Evolutionary conservation across 2,329 filamentous ascomycete genomes (phyloP).

Genomic region (Fusarium vanettenii): DNA sequence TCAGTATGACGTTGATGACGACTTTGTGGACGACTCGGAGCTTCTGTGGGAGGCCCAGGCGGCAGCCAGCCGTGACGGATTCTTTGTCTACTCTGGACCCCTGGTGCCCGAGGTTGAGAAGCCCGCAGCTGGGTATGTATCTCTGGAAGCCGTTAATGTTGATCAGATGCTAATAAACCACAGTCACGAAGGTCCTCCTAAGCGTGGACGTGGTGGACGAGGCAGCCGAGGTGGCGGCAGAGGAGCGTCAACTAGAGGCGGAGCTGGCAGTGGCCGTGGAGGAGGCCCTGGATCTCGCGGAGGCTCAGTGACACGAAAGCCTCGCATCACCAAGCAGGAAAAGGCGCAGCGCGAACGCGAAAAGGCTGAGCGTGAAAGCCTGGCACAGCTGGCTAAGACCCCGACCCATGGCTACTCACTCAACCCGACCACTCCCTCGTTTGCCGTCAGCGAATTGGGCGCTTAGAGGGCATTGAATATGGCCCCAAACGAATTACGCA

Average conservation of each 20-base stretch:
- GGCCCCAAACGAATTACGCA: neutral
- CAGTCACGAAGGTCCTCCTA: conserved; percentile 79
- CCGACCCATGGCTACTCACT: conserved; percentile 51
- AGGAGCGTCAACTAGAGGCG: conserved; percentile 70
- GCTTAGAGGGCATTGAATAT: conserved; percentile 35
- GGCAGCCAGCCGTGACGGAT: conserved; percentile 92
- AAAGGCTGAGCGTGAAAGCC: conserved; percentile 77
- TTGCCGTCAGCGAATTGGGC: conserved; percentile 52
- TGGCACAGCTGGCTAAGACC: conserved; percentile 55
- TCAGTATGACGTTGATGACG: conserved; percentile 85
- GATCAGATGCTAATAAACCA: conserved; percentile 49
- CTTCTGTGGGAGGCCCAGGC: conserved; percentile 95
- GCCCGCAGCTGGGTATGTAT: conserved; percentile 64
- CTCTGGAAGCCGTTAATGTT: neutral
- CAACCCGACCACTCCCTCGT: conserved; percentile 52
- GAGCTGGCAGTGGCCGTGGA: conserved; percentile 56
- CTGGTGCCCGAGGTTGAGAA: conserved; percentile 90
- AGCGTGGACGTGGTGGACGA: conserved; percentile 70
- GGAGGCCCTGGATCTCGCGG: conserved; percentile 78
- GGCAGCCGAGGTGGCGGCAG: conserved; percentile 67
- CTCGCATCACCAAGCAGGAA: conserved; percentile 87
- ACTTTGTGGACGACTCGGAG: conserved; percentile 93
- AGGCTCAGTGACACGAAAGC: conserved; percentile 80
- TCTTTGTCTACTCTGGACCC: conserved; percentile 97
- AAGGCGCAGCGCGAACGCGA: conserved; percentile 84